Evolutionary conservation across 768 basidiomycete species (phyloP), one percentile per base, ranked within the genome.

Genomic region (Dendrothele bispora): DNA sequence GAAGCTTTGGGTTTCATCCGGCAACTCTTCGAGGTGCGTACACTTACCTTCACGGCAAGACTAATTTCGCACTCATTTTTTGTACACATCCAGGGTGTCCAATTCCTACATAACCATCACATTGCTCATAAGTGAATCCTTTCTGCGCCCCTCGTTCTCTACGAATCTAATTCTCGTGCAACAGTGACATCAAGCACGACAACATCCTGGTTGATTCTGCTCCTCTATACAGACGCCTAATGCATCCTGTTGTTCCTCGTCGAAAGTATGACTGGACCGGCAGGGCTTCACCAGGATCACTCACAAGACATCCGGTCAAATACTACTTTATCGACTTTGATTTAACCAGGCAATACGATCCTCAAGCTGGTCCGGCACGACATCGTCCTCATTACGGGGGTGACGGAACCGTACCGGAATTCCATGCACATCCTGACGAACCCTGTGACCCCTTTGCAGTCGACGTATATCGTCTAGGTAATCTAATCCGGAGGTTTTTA

Each of bases 381-480:
- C 67, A 64, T 21, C 29, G 50, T 4, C 62, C 67, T 0, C 58
- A 72, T 2, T 52, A 54, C 7, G 77, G 74, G 1, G 74, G 68
- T 2, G 77, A 81, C 54, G 66, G 64, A 40, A 56, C 68, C 1
- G 66, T 65, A 0, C 74, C 75, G 2, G 74, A 76, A 39, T 67
- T 64, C 39, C 24, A 27, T 26, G 22, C 17, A 12, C 25, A 57
- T 11, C 55, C 46, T 5, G 26, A 48, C 0, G 28, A 50, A 1
- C 63, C 59, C 0, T 55, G 62, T 8, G 54, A 78, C 48, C 72
- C 74, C 0, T 79, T 78, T 37, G 58, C 68, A 0, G 69, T 68
- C 0, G 77, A 79, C 26, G 58, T 78, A 3, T 78, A 73, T 49
- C 67, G 67, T 21, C 48, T 77, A 0, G 75, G 75, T 0, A 76